Percentiles rank a stretch among this genome's conserved stretches.
phyloP scores from a whole-genome alignment of 2,329 filamentous ascomycete genomes.

The Neoscytalidium dimidiatum region DNA sequence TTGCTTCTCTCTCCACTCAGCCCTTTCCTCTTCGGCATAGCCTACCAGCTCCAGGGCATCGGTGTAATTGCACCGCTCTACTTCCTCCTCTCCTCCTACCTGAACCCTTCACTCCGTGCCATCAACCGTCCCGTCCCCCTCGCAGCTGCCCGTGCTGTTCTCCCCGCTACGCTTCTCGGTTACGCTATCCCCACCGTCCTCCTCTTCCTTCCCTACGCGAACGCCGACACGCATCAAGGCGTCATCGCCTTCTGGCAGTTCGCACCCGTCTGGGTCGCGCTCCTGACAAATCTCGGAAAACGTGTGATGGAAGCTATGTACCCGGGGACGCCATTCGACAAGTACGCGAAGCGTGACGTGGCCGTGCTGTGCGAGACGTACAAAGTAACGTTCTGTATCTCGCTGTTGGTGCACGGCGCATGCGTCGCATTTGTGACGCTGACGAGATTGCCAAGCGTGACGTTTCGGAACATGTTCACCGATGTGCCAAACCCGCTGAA shows the following conservation, averaged over 20 bases:
- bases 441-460: not conserved
- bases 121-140: conserved; percentile 20
- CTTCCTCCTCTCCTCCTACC: conserved; percentile 24
- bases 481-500: not conserved
- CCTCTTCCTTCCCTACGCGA: conserved; percentile 26
- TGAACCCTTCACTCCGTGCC: conserved; percentile 19
- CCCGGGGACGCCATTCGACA: not conserved
- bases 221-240: conserved; percentile 21
- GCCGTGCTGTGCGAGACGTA: not conserved
- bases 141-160: conserved; percentile 25
- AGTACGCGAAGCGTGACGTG: not conserved
- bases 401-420: not conserved
- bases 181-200: conserved; percentile 27
- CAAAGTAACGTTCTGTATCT: not conserved
- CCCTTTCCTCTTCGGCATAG: conserved; percentile 3
- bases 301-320: not conserved
- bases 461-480: not conserved
- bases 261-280: not conserved
- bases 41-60: conserved; percentile 8
- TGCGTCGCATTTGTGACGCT: not conserved
- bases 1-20: not conserved
- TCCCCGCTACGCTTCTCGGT: conserved; percentile 27
- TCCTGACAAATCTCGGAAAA: not conserved
- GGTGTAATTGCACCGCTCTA: conserved; percentile 27
- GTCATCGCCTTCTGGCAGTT: conserved; percentile 28